Conservation (phyloP, 139 green algal species). For the Haematococcus lacustris region DNA sequence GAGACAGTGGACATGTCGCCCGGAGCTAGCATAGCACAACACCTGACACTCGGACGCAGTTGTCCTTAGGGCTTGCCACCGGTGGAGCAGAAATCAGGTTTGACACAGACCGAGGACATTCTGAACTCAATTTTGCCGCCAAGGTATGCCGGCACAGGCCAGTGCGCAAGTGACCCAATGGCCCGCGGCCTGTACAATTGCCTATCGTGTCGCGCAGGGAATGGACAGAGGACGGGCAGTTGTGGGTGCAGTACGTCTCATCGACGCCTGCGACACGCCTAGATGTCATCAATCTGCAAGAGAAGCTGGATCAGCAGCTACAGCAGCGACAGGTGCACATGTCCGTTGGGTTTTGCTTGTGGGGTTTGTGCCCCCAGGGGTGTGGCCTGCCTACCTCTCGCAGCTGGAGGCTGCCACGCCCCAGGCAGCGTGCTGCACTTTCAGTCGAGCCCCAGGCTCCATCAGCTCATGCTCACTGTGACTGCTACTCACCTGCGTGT, state of each 20-base stretch:
- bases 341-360: neutral
- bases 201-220: slow-evolving; percentile 42
- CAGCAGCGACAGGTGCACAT: slow-evolving; percentile 70
- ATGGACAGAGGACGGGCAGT: slow-evolving; percentile 76
- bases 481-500: neutral
- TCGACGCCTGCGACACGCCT: slow-evolving; percentile 71
- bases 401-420: too few relatives aligned
- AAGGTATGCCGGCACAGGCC: slow-evolving; percentile 43
- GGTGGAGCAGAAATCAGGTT: slow-evolving; percentile 58
- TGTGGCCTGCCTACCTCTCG: too few relatives aligned
- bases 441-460: too few relatives aligned
- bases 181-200: too few relatives aligned
- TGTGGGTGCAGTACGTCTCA: slow-evolving; percentile 86
- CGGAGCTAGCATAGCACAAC: neutral
- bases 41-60: neutral
- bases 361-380: neutral
- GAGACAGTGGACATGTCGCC: too few relatives aligned
- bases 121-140: slow-evolving; percentile 82
- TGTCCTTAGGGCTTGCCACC: slow-evolving; percentile 55
- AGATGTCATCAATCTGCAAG: slow-evolving; percentile 82
- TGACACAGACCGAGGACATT: slow-evolving; percentile 81
- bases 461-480: too few relatives aligned
- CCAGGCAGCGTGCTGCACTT: too few relatives aligned
- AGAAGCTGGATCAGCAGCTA: slow-evolving; percentile 80
- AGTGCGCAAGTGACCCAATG: too few relatives aligned